Evolutionary conservation across 2,329 filamentous ascomycete genomes (phyloP).

Genomic region (Cladosporium sp.): DNA sequence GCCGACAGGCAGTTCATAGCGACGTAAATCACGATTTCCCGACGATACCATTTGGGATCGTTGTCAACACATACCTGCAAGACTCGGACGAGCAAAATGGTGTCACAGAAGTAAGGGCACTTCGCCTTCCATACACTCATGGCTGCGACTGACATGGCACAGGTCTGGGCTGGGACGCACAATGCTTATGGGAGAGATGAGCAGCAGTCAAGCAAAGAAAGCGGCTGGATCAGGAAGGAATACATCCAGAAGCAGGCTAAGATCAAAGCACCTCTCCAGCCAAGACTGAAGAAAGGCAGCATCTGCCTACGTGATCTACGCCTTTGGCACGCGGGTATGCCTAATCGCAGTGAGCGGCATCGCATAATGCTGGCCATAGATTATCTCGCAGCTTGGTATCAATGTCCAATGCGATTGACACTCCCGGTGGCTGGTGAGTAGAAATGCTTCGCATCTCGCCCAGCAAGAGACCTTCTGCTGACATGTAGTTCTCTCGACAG

Average conservation of each 20-base stretch:
- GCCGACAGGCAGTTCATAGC: constrained; percentile 29
- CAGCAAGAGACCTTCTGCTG: too few relatives aligned
- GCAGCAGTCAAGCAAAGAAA: constrained; percentile 19
- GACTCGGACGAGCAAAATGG: constrained; percentile 42
- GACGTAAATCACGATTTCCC: constrained; percentile 32
- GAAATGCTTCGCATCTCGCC: too few relatives aligned
- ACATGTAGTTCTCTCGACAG: background rate
- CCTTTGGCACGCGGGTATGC: constrained; percentile 47
- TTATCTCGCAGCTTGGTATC: constrained; percentile 35
- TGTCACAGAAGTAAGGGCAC: constrained; percentile 34
- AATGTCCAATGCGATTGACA: constrained; percentile 26
- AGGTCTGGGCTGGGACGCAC: constrained; percentile 46
- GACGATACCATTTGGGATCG: constrained; percentile 39
- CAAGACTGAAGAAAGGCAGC: constrained; percentile 38
- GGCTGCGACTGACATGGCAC: too few relatives aligned
- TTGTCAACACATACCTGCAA: constrained; percentile 44
- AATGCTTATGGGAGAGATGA: constrained; percentile 30
- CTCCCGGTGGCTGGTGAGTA: constrained; percentile 21
- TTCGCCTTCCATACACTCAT: too few relatives aligned
- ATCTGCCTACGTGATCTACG: constrained; percentile 43
- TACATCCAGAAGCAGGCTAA: constrained; percentile 29
- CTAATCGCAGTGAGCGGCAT: constrained; percentile 38
- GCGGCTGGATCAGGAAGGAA: constrained; percentile 28
- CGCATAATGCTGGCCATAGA: constrained; percentile 42
- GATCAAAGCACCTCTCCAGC: constrained; percentile 34